A percentile compares a stretch with the other conserved stretches of the same genome.
Evolutionary conservation across 2,329 filamentous ascomycete genomes (phyloP).

Genomic region (Zymoseptoria tritici): DNA sequence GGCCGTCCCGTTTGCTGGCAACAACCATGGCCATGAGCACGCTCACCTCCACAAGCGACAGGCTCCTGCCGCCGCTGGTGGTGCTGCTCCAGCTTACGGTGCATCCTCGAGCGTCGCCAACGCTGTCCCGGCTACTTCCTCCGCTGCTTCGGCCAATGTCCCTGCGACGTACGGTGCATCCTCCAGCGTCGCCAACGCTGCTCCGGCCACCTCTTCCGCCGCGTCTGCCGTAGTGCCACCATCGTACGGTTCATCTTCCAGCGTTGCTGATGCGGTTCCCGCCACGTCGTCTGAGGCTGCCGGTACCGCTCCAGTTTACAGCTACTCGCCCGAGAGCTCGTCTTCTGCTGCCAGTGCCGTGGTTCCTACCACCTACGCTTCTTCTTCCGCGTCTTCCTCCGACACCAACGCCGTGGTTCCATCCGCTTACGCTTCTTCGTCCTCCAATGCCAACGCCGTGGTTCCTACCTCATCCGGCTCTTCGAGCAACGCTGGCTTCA

Average conservation of each 20-base stretch:
- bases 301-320: not conserved
- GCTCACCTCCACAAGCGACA: constrained; percentile 22
- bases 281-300: not conserved
- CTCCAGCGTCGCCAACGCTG: constrained; percentile 2
- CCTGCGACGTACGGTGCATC: not conserved
- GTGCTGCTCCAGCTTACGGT: constrained; percentile 15
- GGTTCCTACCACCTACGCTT: not conserved
- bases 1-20: constrained; percentile 29
- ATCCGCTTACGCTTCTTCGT: not conserved
- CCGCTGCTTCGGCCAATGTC: not conserved
- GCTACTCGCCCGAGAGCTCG: not conserved
- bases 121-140: constrained; percentile 16
- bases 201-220: constrained; percentile 14
- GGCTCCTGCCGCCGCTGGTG: constrained; percentile 10
- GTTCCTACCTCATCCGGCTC: not conserved
- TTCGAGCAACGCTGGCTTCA: not conserved
- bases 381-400: too few species aligned
- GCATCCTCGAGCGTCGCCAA: constrained; percentile 5
- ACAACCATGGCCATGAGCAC: constrained; percentile 18
- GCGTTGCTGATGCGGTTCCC: not conserved
- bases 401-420: too few species aligned
- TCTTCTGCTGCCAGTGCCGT: not conserved
- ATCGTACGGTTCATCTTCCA: not conserved
- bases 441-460: not conserved
- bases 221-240: not conserved